These are phyloP conservation scores for Septoria petroselini DNA, from an alignment of 2,329 filamentous ascomycete genomes.

Conservation along the genomic window DNA sequence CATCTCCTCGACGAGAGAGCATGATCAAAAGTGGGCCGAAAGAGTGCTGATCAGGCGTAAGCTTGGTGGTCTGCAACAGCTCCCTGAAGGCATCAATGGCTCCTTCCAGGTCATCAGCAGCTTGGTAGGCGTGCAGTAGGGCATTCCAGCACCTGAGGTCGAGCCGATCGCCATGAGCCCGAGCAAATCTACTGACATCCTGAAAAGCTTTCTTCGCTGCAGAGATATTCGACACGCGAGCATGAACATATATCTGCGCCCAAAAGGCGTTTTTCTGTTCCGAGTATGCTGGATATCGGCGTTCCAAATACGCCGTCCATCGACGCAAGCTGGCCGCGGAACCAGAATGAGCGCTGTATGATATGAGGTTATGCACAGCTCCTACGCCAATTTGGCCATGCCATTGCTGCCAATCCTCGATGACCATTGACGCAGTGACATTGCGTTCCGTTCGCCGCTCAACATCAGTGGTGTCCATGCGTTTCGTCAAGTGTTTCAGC, in stretches of 20 bases:
- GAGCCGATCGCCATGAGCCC: conserved; percentile 41
- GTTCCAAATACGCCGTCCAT: conserved; percentile 36
- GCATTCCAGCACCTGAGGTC: conserved; percentile 69
- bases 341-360: conserved; percentile 38
- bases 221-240: conserved; percentile 62
- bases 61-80: conserved; percentile 47
- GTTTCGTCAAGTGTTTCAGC: conserved; percentile 6
- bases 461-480: neutral
- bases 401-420: conserved; percentile 30
- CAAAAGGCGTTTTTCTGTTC: conserved; percentile 27
- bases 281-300: conserved; percentile 24
- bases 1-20: conserved; percentile 67
- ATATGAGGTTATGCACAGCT: conserved; percentile 25
- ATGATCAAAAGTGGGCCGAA: conserved; percentile 73
- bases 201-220: conserved; percentile 61
- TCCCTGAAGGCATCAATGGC: conserved; percentile 63
- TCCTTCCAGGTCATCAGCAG: conserved; percentile 63
- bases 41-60: conserved; percentile 60
- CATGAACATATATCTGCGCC: conserved; percentile 68
- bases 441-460: conserved; percentile 12
- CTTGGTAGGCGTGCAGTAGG: conserved; percentile 67
- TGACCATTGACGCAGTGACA: conserved; percentile 18
- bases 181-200: conserved; percentile 50
- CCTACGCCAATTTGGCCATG: conserved; percentile 24
- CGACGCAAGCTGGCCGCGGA: conserved; percentile 35